A percentile compares a stretch with the other conserved stretches of the same genome.
These are phyloP conservation scores for Salix caprea DNA, from an alignment of 345 rosid species.

Conservation along the genomic window DNA sequence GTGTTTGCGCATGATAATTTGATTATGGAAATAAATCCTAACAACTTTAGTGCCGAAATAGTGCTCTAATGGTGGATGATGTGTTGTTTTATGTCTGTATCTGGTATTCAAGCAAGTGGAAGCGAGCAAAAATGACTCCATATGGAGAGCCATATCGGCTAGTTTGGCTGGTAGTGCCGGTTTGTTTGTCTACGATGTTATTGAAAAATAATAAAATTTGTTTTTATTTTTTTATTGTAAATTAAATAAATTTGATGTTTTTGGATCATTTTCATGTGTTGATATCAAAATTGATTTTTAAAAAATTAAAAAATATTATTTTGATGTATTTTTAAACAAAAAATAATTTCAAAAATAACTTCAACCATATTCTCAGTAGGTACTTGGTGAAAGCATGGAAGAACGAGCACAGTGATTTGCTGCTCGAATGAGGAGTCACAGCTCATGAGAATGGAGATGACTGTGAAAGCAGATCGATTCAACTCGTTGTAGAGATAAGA, in stretches of 20 bases:
- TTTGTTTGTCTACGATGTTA: too few species aligned
- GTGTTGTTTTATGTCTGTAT: background rate
- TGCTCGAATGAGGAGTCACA: background rate
- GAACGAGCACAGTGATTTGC: background rate
- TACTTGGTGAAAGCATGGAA: background rate
- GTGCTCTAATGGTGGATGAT: background rate
- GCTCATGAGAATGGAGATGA: slow-evolving; percentile 18
- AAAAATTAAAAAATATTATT: too few species aligned
- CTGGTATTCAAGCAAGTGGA: slow-evolving; percentile 9
- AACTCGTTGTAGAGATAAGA: background rate
- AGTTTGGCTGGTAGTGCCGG: background rate
- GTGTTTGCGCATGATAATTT: background rate
- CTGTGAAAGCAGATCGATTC: slow-evolving; percentile 13
- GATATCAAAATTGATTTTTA: too few species aligned
- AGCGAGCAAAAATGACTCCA: slow-evolving; percentile 11
- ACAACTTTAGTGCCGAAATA: background rate
- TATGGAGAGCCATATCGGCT: background rate
- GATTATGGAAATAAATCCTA: background rate
- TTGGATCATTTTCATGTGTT: too few species aligned
- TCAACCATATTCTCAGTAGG: too few species aligned
- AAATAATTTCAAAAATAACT: rapidly evolving
- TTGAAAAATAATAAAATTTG: too few species aligned
- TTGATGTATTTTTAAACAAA: too few species aligned
- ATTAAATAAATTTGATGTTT: too few species aligned
- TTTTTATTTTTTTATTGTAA: too few species aligned